Evolutionary conservation across 306 rosid genomes (phyloP).

Genomic region (Cucumis hystrix): DNA sequence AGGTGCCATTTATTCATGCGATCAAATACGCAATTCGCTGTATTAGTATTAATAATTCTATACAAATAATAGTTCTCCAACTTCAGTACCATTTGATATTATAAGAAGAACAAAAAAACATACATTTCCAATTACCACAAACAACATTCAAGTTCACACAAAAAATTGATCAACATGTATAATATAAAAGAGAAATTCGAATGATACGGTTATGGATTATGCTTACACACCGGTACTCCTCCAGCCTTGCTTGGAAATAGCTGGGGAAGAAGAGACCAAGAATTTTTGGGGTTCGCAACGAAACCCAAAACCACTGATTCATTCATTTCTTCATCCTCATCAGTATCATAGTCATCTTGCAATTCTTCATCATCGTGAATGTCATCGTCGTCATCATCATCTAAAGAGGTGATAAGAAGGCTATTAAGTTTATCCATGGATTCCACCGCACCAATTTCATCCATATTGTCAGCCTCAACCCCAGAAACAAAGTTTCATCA

Average conservation of each 20-base stretch:
- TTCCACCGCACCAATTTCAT: constrained; percentile 9
- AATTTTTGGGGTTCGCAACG: constrained; percentile 35
- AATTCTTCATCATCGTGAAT: constrained; percentile 9
- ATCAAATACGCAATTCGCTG: constrained; percentile 1
- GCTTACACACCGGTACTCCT: constrained; percentile 57
- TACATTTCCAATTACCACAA: neutral
- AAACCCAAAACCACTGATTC: constrained; percentile 51
- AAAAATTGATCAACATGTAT: neutral
- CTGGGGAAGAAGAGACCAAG: constrained; percentile 42
- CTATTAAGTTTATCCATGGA: constrained; percentile 25
- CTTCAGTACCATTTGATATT: neutral
- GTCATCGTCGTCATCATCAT: constrained; percentile 20
- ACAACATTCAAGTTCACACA: neutral
- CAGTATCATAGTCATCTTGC: constrained; percentile 7
- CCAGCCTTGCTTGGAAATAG: constrained; percentile 86
- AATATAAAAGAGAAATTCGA: neutral
- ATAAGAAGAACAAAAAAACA: neutral
- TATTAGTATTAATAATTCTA: neutral
- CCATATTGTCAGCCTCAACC: neutral
- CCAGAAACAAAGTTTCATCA: neutral
- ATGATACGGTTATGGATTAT: neutral
- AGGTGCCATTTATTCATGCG: neutral
- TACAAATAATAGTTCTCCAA: neutral
- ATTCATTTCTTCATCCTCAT: constrained; percentile 25
- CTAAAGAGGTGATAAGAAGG: constrained; percentile 25